Evolutionary conservation across 2,329 filamentous ascomycete genomes (phyloP).

Genomic region (Septoria linicola): DNA sequence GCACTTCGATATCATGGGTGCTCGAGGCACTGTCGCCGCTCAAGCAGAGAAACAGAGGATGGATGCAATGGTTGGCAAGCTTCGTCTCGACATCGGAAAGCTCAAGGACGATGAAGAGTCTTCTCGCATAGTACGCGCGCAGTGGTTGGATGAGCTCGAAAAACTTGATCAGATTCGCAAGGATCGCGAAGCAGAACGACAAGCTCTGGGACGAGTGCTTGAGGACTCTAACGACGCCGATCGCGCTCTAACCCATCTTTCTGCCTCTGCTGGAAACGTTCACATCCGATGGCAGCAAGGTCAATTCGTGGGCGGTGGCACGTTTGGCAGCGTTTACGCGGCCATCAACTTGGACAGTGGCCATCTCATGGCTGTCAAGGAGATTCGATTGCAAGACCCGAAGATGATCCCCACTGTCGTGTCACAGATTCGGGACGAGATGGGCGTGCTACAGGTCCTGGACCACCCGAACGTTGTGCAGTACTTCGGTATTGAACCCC

Average conservation of each 20-base stretch:
- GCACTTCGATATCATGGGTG: conserved; percentile 99
- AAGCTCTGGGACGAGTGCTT: conserved; percentile 83
- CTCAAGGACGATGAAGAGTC: conserved; percentile 83
- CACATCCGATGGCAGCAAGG: conserved; percentile 97
- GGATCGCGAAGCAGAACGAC: conserved; percentile 78
- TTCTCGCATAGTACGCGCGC: conserved; percentile 67
- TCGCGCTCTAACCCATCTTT: conserved; percentile 88
- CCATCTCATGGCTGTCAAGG: conserved; percentile 97
- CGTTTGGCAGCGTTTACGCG: conserved; percentile 95
- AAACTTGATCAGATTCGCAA: conserved; percentile 76
- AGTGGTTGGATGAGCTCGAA: conserved; percentile 70
- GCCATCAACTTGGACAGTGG: conserved; percentile 96
- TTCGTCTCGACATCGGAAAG: conserved; percentile 73
- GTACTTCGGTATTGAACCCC: conserved; percentile 96
- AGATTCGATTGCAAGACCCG: conserved; percentile 94
- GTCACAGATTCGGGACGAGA: conserved; percentile 91
- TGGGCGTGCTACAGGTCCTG: conserved; percentile 91
- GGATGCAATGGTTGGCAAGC: conserved; percentile 73
- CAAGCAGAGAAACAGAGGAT: conserved; percentile 88
- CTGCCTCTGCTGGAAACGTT: conserved; percentile 90
- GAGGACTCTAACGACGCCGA: conserved; percentile 96
- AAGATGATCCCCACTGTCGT: conserved; percentile 94
- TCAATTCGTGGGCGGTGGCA: conserved; percentile 95
- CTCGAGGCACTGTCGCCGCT: conserved; percentile 85
- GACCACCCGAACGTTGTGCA: conserved; percentile 98